Conservation (phyloP, 108 stramenopile species). For the Cyclotella atomus region DNA sequence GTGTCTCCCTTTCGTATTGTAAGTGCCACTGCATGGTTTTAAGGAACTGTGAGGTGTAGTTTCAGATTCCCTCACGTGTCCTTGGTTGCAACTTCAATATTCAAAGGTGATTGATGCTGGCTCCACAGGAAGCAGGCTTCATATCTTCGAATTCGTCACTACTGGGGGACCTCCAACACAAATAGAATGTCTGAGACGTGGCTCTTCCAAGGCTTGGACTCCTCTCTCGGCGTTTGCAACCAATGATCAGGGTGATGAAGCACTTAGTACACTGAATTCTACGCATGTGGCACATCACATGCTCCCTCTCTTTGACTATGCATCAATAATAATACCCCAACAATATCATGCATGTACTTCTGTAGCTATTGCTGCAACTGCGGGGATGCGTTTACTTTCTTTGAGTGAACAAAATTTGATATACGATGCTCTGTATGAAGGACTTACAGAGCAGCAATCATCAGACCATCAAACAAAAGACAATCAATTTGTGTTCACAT, state of each 20-base stretch:
- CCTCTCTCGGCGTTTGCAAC: conserved; percentile 79
- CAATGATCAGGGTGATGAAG: conserved; percentile 29
- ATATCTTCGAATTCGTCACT: conserved; percentile 79
- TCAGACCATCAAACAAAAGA: too few relatives aligned
- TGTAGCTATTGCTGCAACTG: conserved; percentile 83
- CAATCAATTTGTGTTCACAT: conserved; percentile 58
- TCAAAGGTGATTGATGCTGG: conserved; percentile 78
- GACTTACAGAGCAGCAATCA: conserved; percentile 52
- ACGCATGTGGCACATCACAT: conserved; percentile 73
- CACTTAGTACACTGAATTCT: conserved; percentile 41
- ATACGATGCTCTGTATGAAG: conserved; percentile 80
- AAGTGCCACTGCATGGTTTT: conserved; percentile 6
- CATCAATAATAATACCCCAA: conserved; percentile 72
- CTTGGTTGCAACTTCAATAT: background rate
- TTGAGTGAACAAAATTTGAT: conserved; percentile 66
- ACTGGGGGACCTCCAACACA: conserved; percentile 2
- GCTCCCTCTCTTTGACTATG: conserved; percentile 82
- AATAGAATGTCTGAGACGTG: conserved; percentile 67
- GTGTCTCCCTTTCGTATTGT: conserved; percentile 58
- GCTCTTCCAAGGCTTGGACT: conserved; percentile 72
- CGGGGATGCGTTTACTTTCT: conserved; percentile 82
- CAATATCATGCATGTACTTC: conserved; percentile 64
- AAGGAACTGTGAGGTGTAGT: too few relatives aligned
- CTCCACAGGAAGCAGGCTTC: conserved; percentile 49
- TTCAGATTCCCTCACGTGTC: too few relatives aligned